A percentile compares a stretch with the other conserved stretches of the same genome.
Evolutionary conservation across 768 basidiomycete genomes (phyloP).

Genomic region (Cystofilobasidium macerans): DNA sequence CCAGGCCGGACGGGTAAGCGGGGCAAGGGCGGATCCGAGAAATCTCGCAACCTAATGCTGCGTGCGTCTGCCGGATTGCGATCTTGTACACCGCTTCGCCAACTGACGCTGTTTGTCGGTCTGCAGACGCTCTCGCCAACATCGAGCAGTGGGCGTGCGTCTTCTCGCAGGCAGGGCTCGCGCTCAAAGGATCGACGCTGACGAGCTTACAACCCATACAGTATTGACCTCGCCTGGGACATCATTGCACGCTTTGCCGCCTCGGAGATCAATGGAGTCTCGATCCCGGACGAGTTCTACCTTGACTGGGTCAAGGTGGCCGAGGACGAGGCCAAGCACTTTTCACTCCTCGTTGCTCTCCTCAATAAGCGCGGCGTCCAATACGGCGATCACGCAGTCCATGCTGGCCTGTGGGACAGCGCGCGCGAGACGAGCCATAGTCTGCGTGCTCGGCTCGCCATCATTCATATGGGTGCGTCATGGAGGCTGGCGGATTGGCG

Average conservation of each 20-base stretch:
- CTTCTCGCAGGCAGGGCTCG: too few species aligned
- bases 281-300: slow-evolving; percentile 61
- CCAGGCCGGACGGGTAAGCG: slow-evolving; percentile 30
- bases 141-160: slow-evolving; percentile 83
- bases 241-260: slow-evolving; percentile 66
- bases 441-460: slow-evolving; percentile 60
- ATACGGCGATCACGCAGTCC: slow-evolving; percentile 44
- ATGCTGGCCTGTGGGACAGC: slow-evolving; percentile 69
- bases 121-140: slow-evolving; percentile 52
- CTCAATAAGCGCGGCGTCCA: slow-evolving; percentile 45
- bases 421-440: slow-evolving; percentile 57
- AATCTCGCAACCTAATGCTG: slow-evolving; percentile 60
- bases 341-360: slow-evolving; percentile 55
- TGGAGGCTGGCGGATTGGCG: too few species aligned
- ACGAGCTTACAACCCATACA: background rate
- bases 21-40: slow-evolving; percentile 43
- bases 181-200: background rate
- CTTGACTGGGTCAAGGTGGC: slow-evolving; percentile 64
- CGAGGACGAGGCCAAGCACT: slow-evolving; percentile 66
- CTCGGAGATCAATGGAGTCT: slow-evolving; percentile 40
- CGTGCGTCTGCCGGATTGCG: slow-evolving; percentile 34
- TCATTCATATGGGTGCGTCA: slow-evolving; percentile 52
- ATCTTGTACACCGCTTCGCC: background rate
- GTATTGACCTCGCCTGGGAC: slow-evolving; percentile 73
- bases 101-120: too few species aligned